Conservation (phyloP, 805 yeast species). For the Ogataea trehaloabstinens region DNA sequence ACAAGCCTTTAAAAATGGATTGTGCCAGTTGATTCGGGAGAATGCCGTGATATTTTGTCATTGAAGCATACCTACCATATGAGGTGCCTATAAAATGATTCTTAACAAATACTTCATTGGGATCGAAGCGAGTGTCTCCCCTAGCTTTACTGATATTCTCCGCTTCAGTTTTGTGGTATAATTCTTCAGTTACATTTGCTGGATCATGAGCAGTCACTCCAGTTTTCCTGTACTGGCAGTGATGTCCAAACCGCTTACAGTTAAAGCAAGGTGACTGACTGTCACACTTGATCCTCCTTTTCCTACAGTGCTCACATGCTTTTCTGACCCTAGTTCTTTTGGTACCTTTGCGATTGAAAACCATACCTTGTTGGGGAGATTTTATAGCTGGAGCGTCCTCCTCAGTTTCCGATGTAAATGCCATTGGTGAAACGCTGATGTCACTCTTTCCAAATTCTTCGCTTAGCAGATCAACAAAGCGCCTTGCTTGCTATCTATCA, state of each 20-base stretch:
- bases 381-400: no score
- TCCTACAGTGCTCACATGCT: slow-evolving; percentile 57
- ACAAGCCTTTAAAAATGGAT: neutral
- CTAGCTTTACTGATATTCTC: no score
- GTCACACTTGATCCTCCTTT: slow-evolving; percentile 56
- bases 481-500: no score
- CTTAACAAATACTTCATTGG: slow-evolving; percentile 1
- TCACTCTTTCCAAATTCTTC: no score
- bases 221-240: no score
- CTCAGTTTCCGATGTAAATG: no score
- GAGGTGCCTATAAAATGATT: slow-evolving; percentile 32
- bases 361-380: no score
- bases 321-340: slow-evolving; percentile 37
- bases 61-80: neutral
- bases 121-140: neutral
- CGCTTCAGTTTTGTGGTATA: no score
- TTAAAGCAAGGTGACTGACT: slow-evolving; percentile 50
- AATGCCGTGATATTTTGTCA: neutral
- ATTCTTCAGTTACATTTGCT: no score
- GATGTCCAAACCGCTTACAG: slow-evolving; percentile 37
- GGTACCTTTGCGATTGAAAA: neutral
- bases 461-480: no score
- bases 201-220: no score
- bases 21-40: neutral
- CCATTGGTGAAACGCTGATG: no score